phyloP scores from a whole-genome alignment of 805 yeast species.

The Wickerhamomyces silvicola region DNA sequence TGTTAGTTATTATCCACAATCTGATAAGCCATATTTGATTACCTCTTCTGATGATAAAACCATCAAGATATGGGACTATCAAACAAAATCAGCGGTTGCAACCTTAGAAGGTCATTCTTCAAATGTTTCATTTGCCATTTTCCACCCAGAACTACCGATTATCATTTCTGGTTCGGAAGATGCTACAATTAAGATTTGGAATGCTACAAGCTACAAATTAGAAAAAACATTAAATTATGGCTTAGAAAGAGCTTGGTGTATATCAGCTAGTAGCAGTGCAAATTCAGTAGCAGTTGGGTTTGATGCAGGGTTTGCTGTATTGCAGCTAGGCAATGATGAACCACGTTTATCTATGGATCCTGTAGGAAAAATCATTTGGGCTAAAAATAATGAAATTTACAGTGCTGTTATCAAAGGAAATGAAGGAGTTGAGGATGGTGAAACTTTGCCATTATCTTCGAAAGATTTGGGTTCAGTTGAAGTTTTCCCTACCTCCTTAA shows the following conservation, averaged over 20 bases:
- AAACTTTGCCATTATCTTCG: constrained; percentile 63
- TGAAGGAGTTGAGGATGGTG: constrained; percentile 74
- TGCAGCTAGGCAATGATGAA: constrained; percentile 88
- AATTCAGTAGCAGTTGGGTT: constrained; percentile 87
- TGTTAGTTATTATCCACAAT: constrained; percentile 94
- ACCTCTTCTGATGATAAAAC: constrained; percentile 90
- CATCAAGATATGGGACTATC: constrained; percentile 92
- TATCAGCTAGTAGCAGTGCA: constrained; percentile 61
- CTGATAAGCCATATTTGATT: constrained; percentile 93
- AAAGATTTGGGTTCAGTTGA: constrained; percentile 95
- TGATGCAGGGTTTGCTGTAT: constrained; percentile 87
- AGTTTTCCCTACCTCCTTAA: constrained; percentile 78
- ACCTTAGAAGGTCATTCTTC: constrained; percentile 89
- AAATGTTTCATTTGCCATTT: constrained; percentile 93
- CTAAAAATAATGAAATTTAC: constrained; percentile 79
- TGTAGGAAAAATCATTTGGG: constrained; percentile 86
- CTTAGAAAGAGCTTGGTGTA: constrained; percentile 96
- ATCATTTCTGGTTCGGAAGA: constrained; percentile 97
- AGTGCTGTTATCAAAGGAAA: constrained; percentile 71
- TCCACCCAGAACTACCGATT: constrained; percentile 96
- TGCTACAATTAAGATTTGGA: constrained; percentile 92
- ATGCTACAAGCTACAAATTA: constrained; percentile 84
- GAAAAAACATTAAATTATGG: constrained; percentile 90
- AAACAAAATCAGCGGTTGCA: constrained; percentile 92
- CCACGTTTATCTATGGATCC: constrained; percentile 93